These are phyloP conservation scores for Arxiozyma slooffiae DNA, from an alignment of 1,139 yeast species.

Conservation along the genomic window DNA sequence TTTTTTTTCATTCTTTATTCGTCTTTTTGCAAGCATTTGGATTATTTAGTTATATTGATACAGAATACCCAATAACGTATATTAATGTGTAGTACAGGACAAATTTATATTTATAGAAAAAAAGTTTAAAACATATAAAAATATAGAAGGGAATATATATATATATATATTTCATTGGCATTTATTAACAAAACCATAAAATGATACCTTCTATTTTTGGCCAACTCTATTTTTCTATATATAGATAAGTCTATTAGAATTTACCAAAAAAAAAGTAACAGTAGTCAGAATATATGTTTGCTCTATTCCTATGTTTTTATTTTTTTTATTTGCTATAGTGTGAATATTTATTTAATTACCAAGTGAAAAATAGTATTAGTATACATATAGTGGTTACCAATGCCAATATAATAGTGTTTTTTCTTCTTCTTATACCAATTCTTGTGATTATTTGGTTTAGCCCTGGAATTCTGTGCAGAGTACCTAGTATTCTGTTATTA, in stretches of 20 bases:
- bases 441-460: slow-evolving; percentile 63
- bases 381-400: slow-evolving; percentile 64
- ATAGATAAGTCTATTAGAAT: neutral
- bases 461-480: slow-evolving; percentile 71
- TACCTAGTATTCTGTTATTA: slow-evolving; percentile 50
- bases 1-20: neutral
- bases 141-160: no score
- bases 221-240: neutral
- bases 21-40: neutral
- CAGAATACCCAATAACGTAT: neutral
- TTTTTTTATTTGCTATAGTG: neutral
- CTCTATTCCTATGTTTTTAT: neutral
- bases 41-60: neutral
- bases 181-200: no score
- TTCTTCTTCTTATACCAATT: slow-evolving; percentile 78
- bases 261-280: neutral
- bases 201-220: neutral
- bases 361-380: slow-evolving; percentile 50
- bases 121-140: neutral
- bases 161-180: no score
- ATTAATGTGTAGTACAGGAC: no score
- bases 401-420: slow-evolving; percentile 82
- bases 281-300: neutral
- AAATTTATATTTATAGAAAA: no score
- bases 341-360: slow-evolving; percentile 18